A percentile compares a stretch with the other conserved stretches of the same genome.
phyloP scores from a whole-genome alignment of 768 basidiomycete species.

The Agaricus subrufescens region DNA sequence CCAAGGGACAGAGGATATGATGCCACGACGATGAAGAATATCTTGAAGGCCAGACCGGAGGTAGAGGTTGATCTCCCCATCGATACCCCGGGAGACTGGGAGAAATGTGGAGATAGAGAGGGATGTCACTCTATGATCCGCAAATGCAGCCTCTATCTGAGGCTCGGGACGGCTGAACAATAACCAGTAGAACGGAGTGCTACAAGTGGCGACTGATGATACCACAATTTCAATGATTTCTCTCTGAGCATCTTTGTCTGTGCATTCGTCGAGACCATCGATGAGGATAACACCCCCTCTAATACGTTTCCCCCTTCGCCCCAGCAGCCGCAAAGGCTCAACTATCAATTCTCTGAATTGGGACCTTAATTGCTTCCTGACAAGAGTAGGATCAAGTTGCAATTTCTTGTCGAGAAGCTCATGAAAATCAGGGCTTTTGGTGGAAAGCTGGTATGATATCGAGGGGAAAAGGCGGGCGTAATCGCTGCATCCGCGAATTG shows the following conservation, averaged over 20 bases:
- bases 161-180: conserved; percentile 1
- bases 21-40: too few relatives aligned
- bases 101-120: not conserved
- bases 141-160: not conserved
- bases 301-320: not conserved
- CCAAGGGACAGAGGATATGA: too few relatives aligned
- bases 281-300: not conserved
- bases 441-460: conserved; percentile 6
- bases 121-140: not conserved
- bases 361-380: not conserved
- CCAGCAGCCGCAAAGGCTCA: not conserved
- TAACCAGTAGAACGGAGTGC: not conserved
- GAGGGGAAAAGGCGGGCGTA: not conserved
- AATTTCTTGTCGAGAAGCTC: not conserved
- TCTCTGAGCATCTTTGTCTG: not conserved
- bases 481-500: not conserved
- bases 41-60: too few relatives aligned
- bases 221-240: conserved; percentile 3
- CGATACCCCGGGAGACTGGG: not conserved
- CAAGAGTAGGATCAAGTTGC: not conserved
- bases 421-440: not conserved
- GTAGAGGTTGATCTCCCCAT: too few relatives aligned
- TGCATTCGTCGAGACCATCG: conserved; percentile 5
- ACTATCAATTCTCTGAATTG: not conserved
- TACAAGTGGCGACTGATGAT: not conserved